Conservation (phyloP, 345 rosid species). For the Microthlaspi erraticum region DNA sequence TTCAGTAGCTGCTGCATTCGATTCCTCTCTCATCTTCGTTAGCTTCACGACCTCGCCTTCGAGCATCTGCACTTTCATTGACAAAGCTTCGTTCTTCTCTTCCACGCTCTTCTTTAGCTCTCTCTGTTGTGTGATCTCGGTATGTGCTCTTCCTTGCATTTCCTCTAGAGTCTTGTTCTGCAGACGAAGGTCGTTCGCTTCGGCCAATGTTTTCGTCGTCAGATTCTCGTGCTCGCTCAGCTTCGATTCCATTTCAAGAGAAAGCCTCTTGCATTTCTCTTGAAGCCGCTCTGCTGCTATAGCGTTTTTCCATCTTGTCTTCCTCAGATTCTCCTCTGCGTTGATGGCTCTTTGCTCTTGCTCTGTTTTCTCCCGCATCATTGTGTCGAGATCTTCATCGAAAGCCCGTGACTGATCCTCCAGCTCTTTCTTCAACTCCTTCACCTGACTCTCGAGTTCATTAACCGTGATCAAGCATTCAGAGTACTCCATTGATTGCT, state of each 20-base stretch:
- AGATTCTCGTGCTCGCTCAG: conserved; percentile 81
- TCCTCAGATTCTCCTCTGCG: conserved; percentile 85
- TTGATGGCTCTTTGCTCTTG: conserved; percentile 87
- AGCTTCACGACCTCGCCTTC: conserved; percentile 58
- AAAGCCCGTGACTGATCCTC: conserved; percentile 66
- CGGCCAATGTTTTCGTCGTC: conserved; percentile 60
- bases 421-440: conserved; percentile 63
- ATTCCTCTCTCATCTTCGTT: conserved; percentile 48
- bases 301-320: conserved; percentile 78
- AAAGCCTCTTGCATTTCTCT: conserved; percentile 77
- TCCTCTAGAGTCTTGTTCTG: conserved; percentile 68
- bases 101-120: conserved; percentile 45
- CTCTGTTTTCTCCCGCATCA: conserved; percentile 61
- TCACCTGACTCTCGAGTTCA: conserved; percentile 70
- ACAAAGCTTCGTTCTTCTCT: conserved; percentile 50
- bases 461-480: conserved; percentile 63
- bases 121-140: conserved; percentile 51
- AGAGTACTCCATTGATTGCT: conserved; percentile 67
- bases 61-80: conserved; percentile 62
- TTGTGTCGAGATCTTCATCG: conserved; percentile 71
- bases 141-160: conserved; percentile 65
- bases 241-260: conserved; percentile 73
- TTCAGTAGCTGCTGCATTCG: conserved; percentile 50
- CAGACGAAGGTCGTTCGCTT: conserved; percentile 65
- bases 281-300: conserved; percentile 83